Base-by-base conservation (phyloP, 768 basidiomycete species). In the Lactarius trivialis region DNA sequence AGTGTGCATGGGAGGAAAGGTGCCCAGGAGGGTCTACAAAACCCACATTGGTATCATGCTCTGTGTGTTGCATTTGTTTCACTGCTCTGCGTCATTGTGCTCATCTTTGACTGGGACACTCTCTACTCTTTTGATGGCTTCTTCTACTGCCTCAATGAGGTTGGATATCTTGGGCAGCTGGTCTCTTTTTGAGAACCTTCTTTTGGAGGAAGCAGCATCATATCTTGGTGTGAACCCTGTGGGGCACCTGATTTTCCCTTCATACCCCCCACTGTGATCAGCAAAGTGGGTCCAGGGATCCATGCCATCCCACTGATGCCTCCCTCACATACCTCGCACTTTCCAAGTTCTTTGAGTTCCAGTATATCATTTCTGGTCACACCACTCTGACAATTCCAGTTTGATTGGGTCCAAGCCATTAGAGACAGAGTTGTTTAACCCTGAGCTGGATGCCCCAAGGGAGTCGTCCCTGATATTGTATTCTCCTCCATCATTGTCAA, bases 1-100 rank as follows among this genome's bases (percentile, higher is more conserved):
- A 61, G 54, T 61, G 63, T 55, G 60, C 58, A 37, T 56, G 62
- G 11, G 56, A 63, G 26, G 67, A 9, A 65, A 66, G 6, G 76
- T 80, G 50, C 85, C 86, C 1, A 67, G 85, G 45, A 91, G 91
- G 1, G 77, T 86, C 24, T 95, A 93, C 68, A 93, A 96, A 67
- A 85, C 91, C 8, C 92, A 96, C 70, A 81, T 86, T 0, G 85
- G 86, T 41, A 71, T 86, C 34, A 80, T 92, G 7, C 82, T 87
- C 68, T 90, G 91, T 92, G 86, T 77, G 15, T 9, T 17, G 12
- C n/a, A n/a, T n/a, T n/a, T n/a, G n/a, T n/a, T n/a, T 21, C 65
- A 45, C 11, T 51, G 51, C 62, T 24, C 30, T 26, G 41, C 28
- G 49, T 33, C 41, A 52, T 24, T 36, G 9, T 11, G 12, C 11